Base-by-base conservation (phyloP, 129 eudicot genomes). In the Lactuca saligna region DNA sequence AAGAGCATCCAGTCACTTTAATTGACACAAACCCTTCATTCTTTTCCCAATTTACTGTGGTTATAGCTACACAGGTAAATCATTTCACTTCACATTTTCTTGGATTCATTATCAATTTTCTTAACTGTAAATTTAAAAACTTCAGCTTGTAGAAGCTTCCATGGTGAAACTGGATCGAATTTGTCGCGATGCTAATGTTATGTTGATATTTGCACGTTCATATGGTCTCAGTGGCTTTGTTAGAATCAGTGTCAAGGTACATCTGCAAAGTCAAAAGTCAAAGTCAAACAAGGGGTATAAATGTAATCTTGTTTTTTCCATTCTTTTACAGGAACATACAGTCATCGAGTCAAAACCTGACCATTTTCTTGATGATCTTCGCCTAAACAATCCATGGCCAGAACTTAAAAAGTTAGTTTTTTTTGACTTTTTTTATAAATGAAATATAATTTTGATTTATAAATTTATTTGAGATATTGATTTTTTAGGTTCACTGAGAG, bases 331-430 rank as follows among this genome's bases (percentile, higher is more conserved):
- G 99, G 99, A 94, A 79, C 99, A 94, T 75, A 41, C 93, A 46
- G 96, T 94, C 14, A 85, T 90, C 54, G 99, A 94, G 72, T 89
- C 99, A 55, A 94, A 94, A 82, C 99, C 99, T 71, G 97, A 94
- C 38, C 99, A 94, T 71, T 89, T 87, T 74, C 82, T 90, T 66
- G 99, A 94, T 55, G 99, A 89, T 78, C 96, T 94, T 12, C 89
- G 99, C 55, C 78, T 94, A 69, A 94, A 90, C 79, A 90, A 80
- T 67, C 99, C 99, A 25, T 90, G 99, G 99, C 94, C 97, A 15
- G 97, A 94, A 78, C 99, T 94, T 41, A 85, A 69, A 75, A 85
- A 82, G 99, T 94, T 70, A 25, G 76, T 32, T 17, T 35, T 66
- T 59, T 35, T 66, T 59, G 29, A 25, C 38, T 35, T 65, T 11